A percentile compares a stretch with the other conserved stretches of the same genome.
Evolutionary conservation across 306 rosid genomes (phyloP).

Genomic region (Pterocarpus santalinus): DNA sequence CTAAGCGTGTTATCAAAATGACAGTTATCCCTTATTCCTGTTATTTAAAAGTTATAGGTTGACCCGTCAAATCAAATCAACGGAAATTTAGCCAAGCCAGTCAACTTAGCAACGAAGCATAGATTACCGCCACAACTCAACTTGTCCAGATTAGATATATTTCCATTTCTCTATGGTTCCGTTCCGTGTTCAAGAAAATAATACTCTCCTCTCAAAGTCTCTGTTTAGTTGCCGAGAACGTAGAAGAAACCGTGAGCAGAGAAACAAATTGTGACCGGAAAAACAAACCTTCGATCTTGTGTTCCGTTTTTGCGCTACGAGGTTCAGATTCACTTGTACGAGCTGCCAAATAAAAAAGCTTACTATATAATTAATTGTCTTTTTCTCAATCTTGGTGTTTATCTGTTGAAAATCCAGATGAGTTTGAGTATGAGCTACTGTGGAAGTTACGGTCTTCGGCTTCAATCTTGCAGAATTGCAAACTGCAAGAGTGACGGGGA

Average conservation of each 20-base stretch:
- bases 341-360: neutral
- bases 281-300: no score
- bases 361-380: neutral
- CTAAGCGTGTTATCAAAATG: no score
- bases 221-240: no score
- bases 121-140: conserved; percentile 11
- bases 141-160: neutral
- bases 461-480: conserved; percentile 42
- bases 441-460: conserved; percentile 32
- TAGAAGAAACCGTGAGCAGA: no score
- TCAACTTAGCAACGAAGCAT: neutral
- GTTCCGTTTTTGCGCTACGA: no score
- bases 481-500: conserved; percentile 32
- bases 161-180: neutral
- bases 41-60: neutral
- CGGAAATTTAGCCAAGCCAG: neutral
- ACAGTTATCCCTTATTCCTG: no score
- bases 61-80: neutral
- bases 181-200: neutral
- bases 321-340: neutral
- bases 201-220: neutral
- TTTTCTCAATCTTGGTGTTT: neutral
- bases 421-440: conserved; percentile 49
- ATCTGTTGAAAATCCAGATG: conserved; percentile 42
- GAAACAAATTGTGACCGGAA: no score